phyloP scores from a whole-genome alignment of 495 filamentous ascomycete species.

The Parmelia sp. region DNA sequence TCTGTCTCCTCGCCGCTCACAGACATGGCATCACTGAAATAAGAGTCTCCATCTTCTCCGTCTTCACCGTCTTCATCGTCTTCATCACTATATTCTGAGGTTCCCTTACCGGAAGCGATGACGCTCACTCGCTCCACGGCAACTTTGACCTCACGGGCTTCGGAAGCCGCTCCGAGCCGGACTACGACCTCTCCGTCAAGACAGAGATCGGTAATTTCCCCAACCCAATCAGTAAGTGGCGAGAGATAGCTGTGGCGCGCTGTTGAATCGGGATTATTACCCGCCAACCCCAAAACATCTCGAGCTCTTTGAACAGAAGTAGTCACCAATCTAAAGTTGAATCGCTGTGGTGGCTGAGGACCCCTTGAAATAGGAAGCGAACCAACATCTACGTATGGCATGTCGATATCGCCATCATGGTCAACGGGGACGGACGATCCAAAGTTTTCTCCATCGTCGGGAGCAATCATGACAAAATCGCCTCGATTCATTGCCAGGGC shows the following conservation, averaged over 20 bases:
- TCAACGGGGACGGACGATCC: background rate
- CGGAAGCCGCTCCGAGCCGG: conserved; percentile 42
- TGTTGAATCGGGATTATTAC: background rate
- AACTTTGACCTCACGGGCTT: conserved; percentile 45
- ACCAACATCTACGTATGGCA: background rate
- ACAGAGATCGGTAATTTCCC: conserved; percentile 49
- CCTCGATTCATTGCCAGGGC: conserved; percentile 39
- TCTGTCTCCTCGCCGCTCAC: conserved; percentile 6
- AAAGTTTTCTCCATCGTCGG: conserved; percentile 18
- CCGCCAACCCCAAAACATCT: background rate
- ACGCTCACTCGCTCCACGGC: conserved; percentile 41
- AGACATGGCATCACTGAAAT: conserved; percentile 17
- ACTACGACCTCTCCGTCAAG: conserved; percentile 49
- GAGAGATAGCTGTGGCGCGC: background rate
- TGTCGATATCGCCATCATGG: background rate
- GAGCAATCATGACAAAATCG: conserved; percentile 47
- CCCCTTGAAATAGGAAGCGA: background rate
- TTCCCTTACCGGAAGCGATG: conserved; percentile 29
- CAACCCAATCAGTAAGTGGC: conserved; percentile 42
- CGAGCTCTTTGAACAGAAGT: conserved; percentile 1
- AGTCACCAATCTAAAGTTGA: background rate
- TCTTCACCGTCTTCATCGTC: conserved; percentile 19
- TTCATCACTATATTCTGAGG: conserved; percentile 13
- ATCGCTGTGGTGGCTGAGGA: background rate
- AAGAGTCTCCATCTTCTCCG: conserved; percentile 10